Base-by-base conservation (phyloP, 2,329 filamentous ascomycete genomes). In the Penicillium aurantiogriseum region DNA sequence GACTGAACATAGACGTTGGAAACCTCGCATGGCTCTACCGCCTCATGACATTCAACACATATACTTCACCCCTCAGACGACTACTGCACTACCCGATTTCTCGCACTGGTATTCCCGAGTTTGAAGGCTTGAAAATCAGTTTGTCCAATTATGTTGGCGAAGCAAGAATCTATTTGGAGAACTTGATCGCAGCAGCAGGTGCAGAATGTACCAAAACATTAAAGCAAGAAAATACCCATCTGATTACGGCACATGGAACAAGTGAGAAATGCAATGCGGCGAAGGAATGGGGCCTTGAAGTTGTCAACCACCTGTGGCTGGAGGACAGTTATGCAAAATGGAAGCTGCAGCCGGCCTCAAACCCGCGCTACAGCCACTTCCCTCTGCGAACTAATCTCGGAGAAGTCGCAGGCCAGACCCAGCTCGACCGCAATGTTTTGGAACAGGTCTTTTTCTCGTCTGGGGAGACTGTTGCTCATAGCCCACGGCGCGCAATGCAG, bases 131-230 rank as follows among this genome's bases (percentile, higher is more conserved):
- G 72, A 85, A 83, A 51, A 94, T 99, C 68, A 96, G 92, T 56
- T 82, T 99, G 6, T 97, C 94, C 6, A 99, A 97, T 74, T 99
- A 99, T 71, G 91, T 91, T 45, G 94, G 94, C 33, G 94, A 99
- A 74, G 91, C 94, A 17, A 87, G 94, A 46, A 87, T 91, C 51
- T 99, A 97, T 69, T 82, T 99, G 5, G 92, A 97, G 74, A 97
- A 96, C 65, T 82, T 99, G 38, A 89, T 97, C 66, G 86, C 81
- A 59, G 92, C 92, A 25, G 83, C 88, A 17, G 94, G 94, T 17
- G 93, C 90, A 9, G 88, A 89, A 60, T 97, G 91, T 71, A 99
- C 94, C 31, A 96, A 95, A 77, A 95, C 91, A 0, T 90, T 99
- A 86, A 95, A 91, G 74, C 86, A 89, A 64, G 92, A 97, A 61